Evolutionary conservation across 2,329 filamentous ascomycete species (phyloP), one percentile per base, ranked within the genome.

Genomic region (Ophidiomyces ophidiicola): DNA sequence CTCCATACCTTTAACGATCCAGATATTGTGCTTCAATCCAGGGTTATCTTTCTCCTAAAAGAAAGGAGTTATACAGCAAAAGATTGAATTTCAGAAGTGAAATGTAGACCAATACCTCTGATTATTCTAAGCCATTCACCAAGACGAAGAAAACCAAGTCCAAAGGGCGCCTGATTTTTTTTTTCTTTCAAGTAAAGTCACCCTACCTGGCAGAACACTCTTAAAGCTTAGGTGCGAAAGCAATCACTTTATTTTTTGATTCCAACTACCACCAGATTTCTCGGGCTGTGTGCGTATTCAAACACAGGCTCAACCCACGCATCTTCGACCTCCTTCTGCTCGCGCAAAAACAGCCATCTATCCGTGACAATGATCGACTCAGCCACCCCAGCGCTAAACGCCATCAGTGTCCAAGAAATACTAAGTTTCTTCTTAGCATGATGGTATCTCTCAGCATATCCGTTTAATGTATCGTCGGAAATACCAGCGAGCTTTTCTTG

Each of bases 291-390:
- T 25, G 63, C 66, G 59, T 93, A 94, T 49, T 93, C 85, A 64
- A 96, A 96, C 3, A 94, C 86, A 1, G 82, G 71, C 64, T 96
- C 85, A 4, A 94, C 87, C 90, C 90, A 98, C 44, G 78, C 81
- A 47, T 81, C 72, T 47, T 72, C 65, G 31, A 86, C 78, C 5
- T 79, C 64, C 29, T 80, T 72, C 35, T 93, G 82, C 63, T 98
- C 88, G 42, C 68, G 72, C 49, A 98, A 65, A 63, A 80, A 98
- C 45, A 82, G 65, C 82, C 85, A 98, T 32, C 90, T 72, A 66
- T 98, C 90, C 32, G 80, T 76, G 36, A 93, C 85, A 51, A 98
- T 88, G 43, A 92, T 67, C 21, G 85, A 84, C 66, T 98, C 90
- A 2, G 92, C 78, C 3, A 94, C 80, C 14, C 76, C 76, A 2